Evolutionary conservation across 108 stramenopile genomes (phyloP).

Genomic region (Cyclotella kingstonii): DNA sequence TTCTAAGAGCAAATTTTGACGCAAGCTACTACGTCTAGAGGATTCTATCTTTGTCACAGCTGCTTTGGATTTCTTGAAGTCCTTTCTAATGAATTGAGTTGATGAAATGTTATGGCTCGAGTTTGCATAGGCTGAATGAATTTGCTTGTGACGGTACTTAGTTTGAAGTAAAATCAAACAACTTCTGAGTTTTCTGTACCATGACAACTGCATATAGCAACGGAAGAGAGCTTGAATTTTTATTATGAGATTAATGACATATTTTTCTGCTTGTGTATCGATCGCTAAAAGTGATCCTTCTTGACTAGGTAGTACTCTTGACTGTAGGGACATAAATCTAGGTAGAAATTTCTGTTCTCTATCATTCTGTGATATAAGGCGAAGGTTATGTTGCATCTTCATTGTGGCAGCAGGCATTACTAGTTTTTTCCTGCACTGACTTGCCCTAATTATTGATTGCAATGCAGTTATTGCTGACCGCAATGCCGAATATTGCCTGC

Average conservation of each 20-base stretch:
- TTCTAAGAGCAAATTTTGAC: no score
- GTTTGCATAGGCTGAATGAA: background rate
- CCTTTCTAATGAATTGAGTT: slow-evolving; percentile 8
- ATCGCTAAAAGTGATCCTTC: background rate
- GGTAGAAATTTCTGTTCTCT: background rate
- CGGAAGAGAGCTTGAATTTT: slow-evolving; percentile 7
- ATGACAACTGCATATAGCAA: background rate
- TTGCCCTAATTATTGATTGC: background rate
- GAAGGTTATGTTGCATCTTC: slow-evolving; percentile 8
- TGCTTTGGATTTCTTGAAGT: background rate
- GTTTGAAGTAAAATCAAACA: background rate
- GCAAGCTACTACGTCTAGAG: no score
- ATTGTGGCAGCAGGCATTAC: slow-evolving; percentile 14
- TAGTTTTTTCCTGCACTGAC: background rate
- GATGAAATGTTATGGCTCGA: background rate
- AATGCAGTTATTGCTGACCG: background rate
- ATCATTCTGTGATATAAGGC: background rate
- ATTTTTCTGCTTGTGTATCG: no score
- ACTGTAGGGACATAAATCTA: background rate
- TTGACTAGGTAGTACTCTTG: background rate
- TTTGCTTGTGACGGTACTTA: background rate
- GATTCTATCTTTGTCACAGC: no score
- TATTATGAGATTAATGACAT: background rate
- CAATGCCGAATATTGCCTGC: background rate
- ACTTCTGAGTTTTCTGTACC: slow-evolving; percentile 1